These are phyloP conservation scores for Colletotrichum scovillei DNA, from an alignment of 2,329 filamentous ascomycete genomes.

Conservation along the genomic window DNA sequence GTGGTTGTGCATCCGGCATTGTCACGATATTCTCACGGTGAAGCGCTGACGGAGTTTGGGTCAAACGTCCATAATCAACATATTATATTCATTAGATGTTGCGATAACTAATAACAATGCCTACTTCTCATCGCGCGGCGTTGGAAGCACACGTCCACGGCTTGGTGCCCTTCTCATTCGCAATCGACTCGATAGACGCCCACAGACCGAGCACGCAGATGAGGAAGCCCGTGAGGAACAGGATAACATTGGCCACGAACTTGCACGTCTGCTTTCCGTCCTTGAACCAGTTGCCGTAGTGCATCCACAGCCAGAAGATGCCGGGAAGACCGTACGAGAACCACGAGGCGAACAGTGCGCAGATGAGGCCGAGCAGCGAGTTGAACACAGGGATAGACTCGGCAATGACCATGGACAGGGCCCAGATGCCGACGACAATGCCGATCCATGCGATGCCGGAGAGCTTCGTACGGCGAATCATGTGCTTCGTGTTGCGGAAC, in stretches of 20 bases:
- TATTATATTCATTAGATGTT: slow-evolving; percentile 3
- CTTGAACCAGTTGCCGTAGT: slow-evolving; percentile 53
- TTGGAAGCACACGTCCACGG: slow-evolving; percentile 51
- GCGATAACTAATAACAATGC: neutral
- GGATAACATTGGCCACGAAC: slow-evolving; percentile 45
- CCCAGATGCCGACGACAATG: slow-evolving; percentile 67
- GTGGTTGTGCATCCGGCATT: too few relatives aligned
- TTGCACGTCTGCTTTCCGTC: slow-evolving; percentile 44
- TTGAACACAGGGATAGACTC: slow-evolving; percentile 78
- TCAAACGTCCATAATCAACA: neutral
- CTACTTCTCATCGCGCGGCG: slow-evolving; percentile 27
- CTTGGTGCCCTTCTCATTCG: slow-evolving; percentile 41
- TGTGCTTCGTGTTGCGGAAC: slow-evolving; percentile 69
- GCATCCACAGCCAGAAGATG: slow-evolving; percentile 60
- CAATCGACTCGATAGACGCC: slow-evolving; percentile 52
- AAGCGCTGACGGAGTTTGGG: neutral
- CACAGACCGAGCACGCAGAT: slow-evolving; percentile 53
- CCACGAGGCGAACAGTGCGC: slow-evolving; percentile 73
- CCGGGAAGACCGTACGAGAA: slow-evolving; percentile 68
- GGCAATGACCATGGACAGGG: slow-evolving; percentile 74
- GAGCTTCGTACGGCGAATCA: slow-evolving; percentile 60
- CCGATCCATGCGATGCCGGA: slow-evolving; percentile 68
- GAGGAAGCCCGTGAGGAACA: slow-evolving; percentile 48
- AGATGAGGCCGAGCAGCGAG: slow-evolving; percentile 71
- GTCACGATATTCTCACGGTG: neutral